These are phyloP conservation scores for Dianthus caryophyllus DNA, from an alignment of 148 eudicot species.

Conservation along the genomic window DNA sequence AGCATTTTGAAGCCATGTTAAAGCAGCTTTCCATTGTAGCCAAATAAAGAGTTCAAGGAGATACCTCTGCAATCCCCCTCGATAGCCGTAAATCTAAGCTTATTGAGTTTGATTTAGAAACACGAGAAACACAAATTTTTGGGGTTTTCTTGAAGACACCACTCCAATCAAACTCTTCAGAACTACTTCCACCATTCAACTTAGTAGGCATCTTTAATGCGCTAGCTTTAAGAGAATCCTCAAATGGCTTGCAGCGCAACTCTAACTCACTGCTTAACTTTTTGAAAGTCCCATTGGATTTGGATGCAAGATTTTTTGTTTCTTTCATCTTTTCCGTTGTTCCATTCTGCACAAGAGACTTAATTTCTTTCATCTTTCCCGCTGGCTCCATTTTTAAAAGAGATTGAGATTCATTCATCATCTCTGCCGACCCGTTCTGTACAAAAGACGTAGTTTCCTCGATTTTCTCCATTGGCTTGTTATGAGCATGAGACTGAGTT, in stretches of 20 bases:
- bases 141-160: slow-evolving; percentile 57
- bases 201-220: slow-evolving; percentile 31
- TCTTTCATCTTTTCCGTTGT: slow-evolving; percentile 36
- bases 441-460: slow-evolving; percentile 6
- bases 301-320: slow-evolving; percentile 31
- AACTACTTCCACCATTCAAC: slow-evolving; percentile 23
- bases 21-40: neutral
- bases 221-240: slow-evolving; percentile 42
- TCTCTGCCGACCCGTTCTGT: slow-evolving; percentile 8
- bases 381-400: slow-evolving; percentile 31
- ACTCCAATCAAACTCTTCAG: slow-evolving; percentile 42
- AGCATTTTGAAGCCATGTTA: too few relatives aligned
- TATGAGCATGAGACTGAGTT: slow-evolving; percentile 7
- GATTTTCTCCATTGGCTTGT: slow-evolving; percentile 1
- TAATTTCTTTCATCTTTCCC: slow-evolving; percentile 35
- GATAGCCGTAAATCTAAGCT: slow-evolving; percentile 88
- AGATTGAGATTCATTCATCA: slow-evolving; percentile 13
- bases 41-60: slow-evolving; percentile 14
- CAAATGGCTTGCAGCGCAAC: slow-evolving; percentile 39
- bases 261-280: slow-evolving; percentile 43
- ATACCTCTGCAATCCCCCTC: slow-evolving; percentile 91
- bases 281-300: slow-evolving; percentile 36
- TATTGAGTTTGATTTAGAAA: slow-evolving; percentile 80
- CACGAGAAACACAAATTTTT: slow-evolving; percentile 59
- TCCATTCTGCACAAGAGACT: slow-evolving; percentile 28